These are phyloP conservation scores for Dillenia turbinata DNA, from an alignment of 164 flowering plant species.

Conservation along the genomic window DNA sequence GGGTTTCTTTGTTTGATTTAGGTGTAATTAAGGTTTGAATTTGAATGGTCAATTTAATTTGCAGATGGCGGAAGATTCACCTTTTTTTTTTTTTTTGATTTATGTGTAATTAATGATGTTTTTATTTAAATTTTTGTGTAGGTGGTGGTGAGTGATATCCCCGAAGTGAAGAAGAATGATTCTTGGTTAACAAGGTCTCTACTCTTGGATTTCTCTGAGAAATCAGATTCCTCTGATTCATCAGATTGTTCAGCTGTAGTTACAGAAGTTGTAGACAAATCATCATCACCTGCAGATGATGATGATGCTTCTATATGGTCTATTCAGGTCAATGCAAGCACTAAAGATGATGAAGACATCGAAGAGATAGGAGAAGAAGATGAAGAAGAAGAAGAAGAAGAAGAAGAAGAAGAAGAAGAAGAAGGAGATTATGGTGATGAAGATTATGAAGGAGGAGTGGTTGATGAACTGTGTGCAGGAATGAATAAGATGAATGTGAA, in stretches of 20 bases:
- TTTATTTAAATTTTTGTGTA: not conserved
- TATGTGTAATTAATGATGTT: constrained; percentile 1
- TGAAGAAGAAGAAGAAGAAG: constrained; percentile 19
- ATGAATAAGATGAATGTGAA: constrained; percentile 25
- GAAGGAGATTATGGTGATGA: constrained; percentile 18
- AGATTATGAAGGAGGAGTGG: constrained; percentile 11
- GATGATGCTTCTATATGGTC: constrained; percentile 70
- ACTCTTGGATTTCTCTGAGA: constrained; percentile 64
- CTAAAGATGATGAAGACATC: constrained; percentile 38
- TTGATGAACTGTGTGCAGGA: constrained; percentile 52
- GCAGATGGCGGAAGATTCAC: no score
- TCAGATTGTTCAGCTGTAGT: constrained; percentile 46
- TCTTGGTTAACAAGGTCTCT: constrained; percentile 48
- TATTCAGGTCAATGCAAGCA: constrained; percentile 67
- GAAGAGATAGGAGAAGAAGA: constrained; percentile 27
- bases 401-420: constrained; percentile 15
- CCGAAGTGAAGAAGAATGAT: constrained; percentile 18
- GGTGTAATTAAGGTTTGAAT: no score
- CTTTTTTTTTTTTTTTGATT: not conserved
- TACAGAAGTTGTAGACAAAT: constrained; percentile 18
- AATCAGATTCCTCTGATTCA: constrained; percentile 43
- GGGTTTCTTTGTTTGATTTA: no score
- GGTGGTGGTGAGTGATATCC: constrained; percentile 15
- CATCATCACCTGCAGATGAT: constrained; percentile 35
- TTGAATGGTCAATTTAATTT: not conserved